Evolutionary conservation across 169 alveolate genomes (phyloP).

Genomic region (Eimeria acervulina): DNA sequence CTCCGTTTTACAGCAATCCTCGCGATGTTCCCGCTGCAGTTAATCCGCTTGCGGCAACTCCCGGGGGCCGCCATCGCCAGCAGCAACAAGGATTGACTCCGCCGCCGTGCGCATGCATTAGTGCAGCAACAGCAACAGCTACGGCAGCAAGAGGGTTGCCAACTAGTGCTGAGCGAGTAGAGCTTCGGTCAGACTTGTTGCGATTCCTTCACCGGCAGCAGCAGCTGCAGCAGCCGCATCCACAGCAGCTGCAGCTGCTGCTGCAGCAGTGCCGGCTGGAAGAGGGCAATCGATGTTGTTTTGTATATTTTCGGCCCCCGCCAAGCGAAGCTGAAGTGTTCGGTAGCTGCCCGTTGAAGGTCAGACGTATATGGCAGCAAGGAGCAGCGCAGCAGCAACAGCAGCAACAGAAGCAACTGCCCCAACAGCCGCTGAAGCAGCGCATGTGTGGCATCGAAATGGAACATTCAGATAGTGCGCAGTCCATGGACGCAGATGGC

Average conservation of each 20-base stretch:
- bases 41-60: conserved; percentile 61
- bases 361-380: conserved; percentile 50
- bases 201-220: conserved; percentile 64
- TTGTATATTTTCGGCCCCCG: conserved; percentile 68
- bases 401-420: conserved; percentile 33
- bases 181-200: conserved; percentile 37
- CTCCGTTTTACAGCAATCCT: conserved; percentile 68
- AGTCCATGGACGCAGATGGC: neutral
- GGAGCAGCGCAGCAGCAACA: conserved; percentile 33
- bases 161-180: neutral
- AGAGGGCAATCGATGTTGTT: conserved; percentile 38
- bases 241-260: conserved; percentile 25
- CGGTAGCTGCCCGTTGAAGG: conserved; percentile 70
- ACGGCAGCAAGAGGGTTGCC: neutral
- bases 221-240: conserved; percentile 37
- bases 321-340: conserved; percentile 64
- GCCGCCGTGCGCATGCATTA: conserved; percentile 44
- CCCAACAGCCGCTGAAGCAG: conserved; percentile 6
- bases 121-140: neutral
- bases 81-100: conserved; percentile 37
- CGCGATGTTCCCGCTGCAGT: conserved; percentile 70
- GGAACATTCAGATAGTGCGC: neutral
- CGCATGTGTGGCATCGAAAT: neutral
- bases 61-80: conserved; percentile 50
- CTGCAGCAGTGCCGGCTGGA: neutral